phyloP scores from a whole-genome alignment of 2,329 filamentous ascomycete genomes.

The Neonectria magnoliae region DNA sequence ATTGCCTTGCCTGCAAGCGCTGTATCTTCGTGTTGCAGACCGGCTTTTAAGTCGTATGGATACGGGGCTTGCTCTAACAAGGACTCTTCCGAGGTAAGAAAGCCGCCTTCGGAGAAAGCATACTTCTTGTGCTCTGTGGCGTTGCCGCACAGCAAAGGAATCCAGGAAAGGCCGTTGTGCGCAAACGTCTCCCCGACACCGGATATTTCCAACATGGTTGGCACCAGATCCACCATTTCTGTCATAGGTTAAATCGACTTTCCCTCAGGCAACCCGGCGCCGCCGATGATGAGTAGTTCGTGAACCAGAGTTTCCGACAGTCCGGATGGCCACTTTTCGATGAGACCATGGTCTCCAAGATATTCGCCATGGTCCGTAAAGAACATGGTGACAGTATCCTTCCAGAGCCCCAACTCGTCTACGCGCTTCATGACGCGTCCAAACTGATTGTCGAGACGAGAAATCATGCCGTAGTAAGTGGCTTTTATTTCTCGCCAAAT shows the following conservation, averaged over 20 bases:
- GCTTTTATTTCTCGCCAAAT: slow-evolving; percentile 56
- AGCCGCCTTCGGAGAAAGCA: slow-evolving; percentile 57
- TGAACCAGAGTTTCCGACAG: slow-evolving; percentile 54
- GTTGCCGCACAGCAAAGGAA: slow-evolving; percentile 42
- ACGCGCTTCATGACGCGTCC: slow-evolving; percentile 50
- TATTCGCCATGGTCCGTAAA: slow-evolving; percentile 59
- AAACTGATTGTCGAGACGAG: slow-evolving; percentile 57
- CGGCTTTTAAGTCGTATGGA: slow-evolving; percentile 58
- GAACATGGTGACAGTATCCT: slow-evolving; percentile 54
- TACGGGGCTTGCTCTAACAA: slow-evolving; percentile 56
- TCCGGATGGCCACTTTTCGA: slow-evolving; percentile 60
- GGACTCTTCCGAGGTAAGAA: slow-evolving; percentile 55
- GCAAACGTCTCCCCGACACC: slow-evolving; percentile 51
- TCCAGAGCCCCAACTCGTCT: slow-evolving; percentile 48
- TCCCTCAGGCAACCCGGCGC: slow-evolving; percentile 51
- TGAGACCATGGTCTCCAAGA: slow-evolving; percentile 57
- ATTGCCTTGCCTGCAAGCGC: slow-evolving; percentile 55
- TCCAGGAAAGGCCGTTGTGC: slow-evolving; percentile 52
- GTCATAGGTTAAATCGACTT: slow-evolving; percentile 48
- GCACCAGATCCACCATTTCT: slow-evolving; percentile 58
- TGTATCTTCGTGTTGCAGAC: slow-evolving; percentile 57
- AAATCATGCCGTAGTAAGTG: slow-evolving; percentile 59
- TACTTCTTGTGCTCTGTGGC: slow-evolving; percentile 49
- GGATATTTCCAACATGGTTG: slow-evolving; percentile 54
- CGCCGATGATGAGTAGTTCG: slow-evolving; percentile 56